These are phyloP conservation scores for Cladosporium halotolerans DNA, from an alignment of 2,329 filamentous ascomycete species.

Conservation along the genomic window DNA sequence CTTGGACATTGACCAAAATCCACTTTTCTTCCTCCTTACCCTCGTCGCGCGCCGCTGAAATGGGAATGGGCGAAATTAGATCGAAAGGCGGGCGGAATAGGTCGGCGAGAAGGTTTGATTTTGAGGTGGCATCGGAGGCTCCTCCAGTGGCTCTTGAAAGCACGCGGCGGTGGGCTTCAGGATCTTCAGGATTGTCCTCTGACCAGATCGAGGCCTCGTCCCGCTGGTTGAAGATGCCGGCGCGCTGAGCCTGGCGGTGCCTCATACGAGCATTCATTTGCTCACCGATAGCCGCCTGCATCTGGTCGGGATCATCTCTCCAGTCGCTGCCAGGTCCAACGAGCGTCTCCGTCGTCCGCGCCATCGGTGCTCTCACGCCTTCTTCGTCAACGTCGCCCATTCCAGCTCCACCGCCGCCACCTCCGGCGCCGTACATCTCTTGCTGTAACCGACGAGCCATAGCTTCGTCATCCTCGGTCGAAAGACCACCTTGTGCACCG, in stretches of 20 bases:
- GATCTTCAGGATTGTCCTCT: slow-evolving; percentile 42
- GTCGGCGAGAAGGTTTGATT: slow-evolving; percentile 76
- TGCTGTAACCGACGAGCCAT: slow-evolving; percentile 90
- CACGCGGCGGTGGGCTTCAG: slow-evolving; percentile 45
- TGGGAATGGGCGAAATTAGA: slow-evolving; percentile 71
- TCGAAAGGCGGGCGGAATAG: slow-evolving; percentile 91
- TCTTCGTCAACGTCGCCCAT: slow-evolving; percentile 42
- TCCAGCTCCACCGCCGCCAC: slow-evolving; percentile 36
- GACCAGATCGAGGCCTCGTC: slow-evolving; percentile 53
- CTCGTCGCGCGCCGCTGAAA: slow-evolving; percentile 75
- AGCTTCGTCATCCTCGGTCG: slow-evolving; percentile 76
- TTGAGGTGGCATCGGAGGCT: slow-evolving; percentile 58
- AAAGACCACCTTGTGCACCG: slow-evolving; percentile 19
- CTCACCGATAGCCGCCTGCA: slow-evolving; percentile 58
- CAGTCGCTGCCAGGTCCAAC: slow-evolving; percentile 63
- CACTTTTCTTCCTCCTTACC: slow-evolving; percentile 88
- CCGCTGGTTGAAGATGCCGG: slow-evolving; percentile 66
- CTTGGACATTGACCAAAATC: slow-evolving; percentile 93
- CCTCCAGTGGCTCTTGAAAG: slow-evolving; percentile 59
- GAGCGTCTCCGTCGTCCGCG: slow-evolving; percentile 82
- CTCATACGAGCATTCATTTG: slow-evolving; percentile 45
- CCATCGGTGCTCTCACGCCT: slow-evolving; percentile 81
- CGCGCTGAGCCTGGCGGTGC: slow-evolving; percentile 15
- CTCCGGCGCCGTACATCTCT: slow-evolving; percentile 66
- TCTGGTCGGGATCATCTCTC: slow-evolving; percentile 46